Base-by-base conservation (phyloP, 2,329 filamentous ascomycete species). In the Ceratocystis destructans region DNA sequence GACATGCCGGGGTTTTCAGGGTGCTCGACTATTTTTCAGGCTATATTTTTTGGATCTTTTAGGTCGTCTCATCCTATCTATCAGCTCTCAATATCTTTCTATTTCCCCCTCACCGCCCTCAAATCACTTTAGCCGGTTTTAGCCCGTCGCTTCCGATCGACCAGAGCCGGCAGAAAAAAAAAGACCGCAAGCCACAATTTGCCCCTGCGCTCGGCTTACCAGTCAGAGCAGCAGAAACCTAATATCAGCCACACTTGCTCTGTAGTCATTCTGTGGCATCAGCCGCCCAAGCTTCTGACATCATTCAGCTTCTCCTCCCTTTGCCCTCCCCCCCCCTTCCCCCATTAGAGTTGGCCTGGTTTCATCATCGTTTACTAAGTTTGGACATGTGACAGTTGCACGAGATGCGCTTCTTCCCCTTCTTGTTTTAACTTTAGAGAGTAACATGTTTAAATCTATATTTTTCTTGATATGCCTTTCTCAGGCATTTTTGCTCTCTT, bases 231-330 rank as follows among this genome's bases (percentile, higher is more conserved):
- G 3, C 59, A 41, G n/a, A 37, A n/a, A 10, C 10, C 10, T 50
- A 17, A 20, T 20, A 10, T 28, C 31, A 46, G 46, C 59, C 37
- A 37, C 31, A 41, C 10, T 28, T 33, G 3, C 17, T 53, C 22
- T 72, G 75, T 28, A 28, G 25, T 69, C 76, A 73, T 63, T 55
- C 78, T 81, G 75, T 86, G 86, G 65, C 22, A 22, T 22, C 22
- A 83, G 74, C 83, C 86, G 70, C 86, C 74, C 72, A 85, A 86
- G 69, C 80, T 7, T 31, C 53, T 57, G 53, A 57, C 53, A 57
- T 57, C 53, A 57, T 57, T 5, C 48, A 22, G 20, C 25, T 25
- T 12, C 46, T 50, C 17, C 46, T 50, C 46, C 46, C 46, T 50
- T 50, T 20, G 20, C 5, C 45, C 17, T 5, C 17, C 46, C 46